phyloP scores from a whole-genome alignment of 441 rosid genomes.

The Pelargonium australe region DNA sequence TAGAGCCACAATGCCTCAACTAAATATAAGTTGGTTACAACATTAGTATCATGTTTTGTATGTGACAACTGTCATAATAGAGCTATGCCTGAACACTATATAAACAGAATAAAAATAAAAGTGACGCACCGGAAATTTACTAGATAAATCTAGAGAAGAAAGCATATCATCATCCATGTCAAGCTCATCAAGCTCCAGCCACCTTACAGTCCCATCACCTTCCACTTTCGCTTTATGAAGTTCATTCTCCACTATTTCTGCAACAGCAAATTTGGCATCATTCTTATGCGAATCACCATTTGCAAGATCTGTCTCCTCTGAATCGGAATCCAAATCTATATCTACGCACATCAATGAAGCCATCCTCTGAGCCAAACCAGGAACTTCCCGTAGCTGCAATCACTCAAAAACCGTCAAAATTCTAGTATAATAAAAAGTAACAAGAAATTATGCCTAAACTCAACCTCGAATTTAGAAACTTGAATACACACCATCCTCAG shows the following conservation, averaged over 20 bases:
- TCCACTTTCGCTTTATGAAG: constrained; percentile 39
- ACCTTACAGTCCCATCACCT: constrained; percentile 45
- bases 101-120: constrained; percentile 1
- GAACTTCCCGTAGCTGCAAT: constrained; percentile 71
- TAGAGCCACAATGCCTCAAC: background rate
- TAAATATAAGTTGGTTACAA: background rate
- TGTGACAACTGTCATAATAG: background rate
- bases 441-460: background rate
- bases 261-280: constrained; percentile 30
- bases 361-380: constrained; percentile 88
- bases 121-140: constrained; percentile 51
- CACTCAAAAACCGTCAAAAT: constrained; percentile 15
- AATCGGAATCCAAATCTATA: constrained; percentile 31
- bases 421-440: constrained; percentile 7
- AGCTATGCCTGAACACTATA: background rate
- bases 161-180: constrained; percentile 50
- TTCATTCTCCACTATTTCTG: constrained; percentile 48
- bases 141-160: constrained; percentile 48
- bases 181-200: constrained; percentile 89
- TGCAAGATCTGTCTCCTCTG: constrained; percentile 27
- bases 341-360: constrained; percentile 82
- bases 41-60: background rate
- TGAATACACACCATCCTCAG: background rate
- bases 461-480: background rate
- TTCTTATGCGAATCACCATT: constrained; percentile 21